Base-by-base conservation (phyloP, 768 basidiomycete species). In the Tylopilus cervinicoccineus region DNA sequence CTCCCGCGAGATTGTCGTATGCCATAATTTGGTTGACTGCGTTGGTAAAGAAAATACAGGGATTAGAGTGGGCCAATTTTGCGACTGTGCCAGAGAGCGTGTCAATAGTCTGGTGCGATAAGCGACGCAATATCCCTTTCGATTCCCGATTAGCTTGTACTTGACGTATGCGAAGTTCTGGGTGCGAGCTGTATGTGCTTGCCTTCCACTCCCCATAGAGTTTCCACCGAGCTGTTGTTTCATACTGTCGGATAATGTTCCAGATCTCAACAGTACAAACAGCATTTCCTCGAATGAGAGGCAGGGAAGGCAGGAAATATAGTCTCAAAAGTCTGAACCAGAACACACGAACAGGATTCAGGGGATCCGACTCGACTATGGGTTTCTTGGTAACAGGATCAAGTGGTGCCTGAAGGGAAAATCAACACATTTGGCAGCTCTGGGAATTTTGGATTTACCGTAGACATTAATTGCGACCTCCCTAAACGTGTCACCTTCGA, bases 141-240 rank as follows among this genome's bases (percentile, higher is more conserved):
- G 89, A 82, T 60, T 96, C 92, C 28, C 87, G 76, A 45, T 93
- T 88, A 33, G 88, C 88, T 60, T 94, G 87, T 6, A 88, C 84
- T 49, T 81, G 74, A 33, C 88, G 88, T 43, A 93, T 80, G 26
- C 79, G 79, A 37, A 95, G 76, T 62, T 89, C 87, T 17, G 89
- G 81, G 69, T 93, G 83, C 14, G 80, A 81, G 51, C 76, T 77
- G 67, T 93, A 91, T 19, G 72, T 76, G 38, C 71, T 71, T 31
- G 80, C 73, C 66, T 86, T 88, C 96, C 96, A 98, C 71, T 97
- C 94, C 34, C 93, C 96, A 60, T 99, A 99, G 27, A 99, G 73
- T 39, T 77, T 78, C 86, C 93, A 99, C 9, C 96, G 89, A 20
- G 78, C 72, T 6, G 84, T 80, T 45, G 83, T 84, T 47, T 88